Conservation (phyloP, 805 yeast genomes). For the Hanseniaspora osmophila region DNA sequence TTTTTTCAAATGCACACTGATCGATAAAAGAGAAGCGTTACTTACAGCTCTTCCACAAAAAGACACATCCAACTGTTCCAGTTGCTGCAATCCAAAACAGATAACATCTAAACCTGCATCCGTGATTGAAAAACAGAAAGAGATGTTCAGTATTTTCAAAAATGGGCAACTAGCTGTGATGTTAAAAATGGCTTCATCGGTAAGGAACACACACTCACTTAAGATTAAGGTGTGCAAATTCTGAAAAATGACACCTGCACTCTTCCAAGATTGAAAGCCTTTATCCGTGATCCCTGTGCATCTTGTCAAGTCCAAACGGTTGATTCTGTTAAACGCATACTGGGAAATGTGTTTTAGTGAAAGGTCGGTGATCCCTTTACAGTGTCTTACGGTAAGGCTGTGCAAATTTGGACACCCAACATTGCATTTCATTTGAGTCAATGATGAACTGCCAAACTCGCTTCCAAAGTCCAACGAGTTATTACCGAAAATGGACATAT, state of each 20-base stretch:
- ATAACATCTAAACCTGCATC: slow-evolving; percentile 56
- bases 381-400: slow-evolving; percentile 48
- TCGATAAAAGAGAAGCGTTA: slow-evolving; percentile 48
- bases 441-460: not conserved
- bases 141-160: slow-evolving; percentile 42
- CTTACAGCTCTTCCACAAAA: slow-evolving; percentile 74
- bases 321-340: slow-evolving; percentile 42
- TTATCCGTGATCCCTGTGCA: slow-evolving; percentile 68
- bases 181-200: slow-evolving; percentile 49
- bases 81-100: slow-evolving; percentile 47
- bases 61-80: slow-evolving; percentile 42
- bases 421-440: slow-evolving; percentile 1
- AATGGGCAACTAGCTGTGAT: slow-evolving; percentile 48
- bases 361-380: slow-evolving; percentile 60
- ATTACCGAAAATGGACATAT: not conserved
- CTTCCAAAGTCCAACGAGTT: not conserved
- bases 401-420: slow-evolving; percentile 49
- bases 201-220: slow-evolving; percentile 61
- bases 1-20: slow-evolving; percentile 38
- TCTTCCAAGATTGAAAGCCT: slow-evolving; percentile 55
- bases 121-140: slow-evolving; percentile 63
- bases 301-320: slow-evolving; percentile 47
- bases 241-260: slow-evolving; percentile 17
- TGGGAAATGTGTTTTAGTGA: slow-evolving; percentile 49
- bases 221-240: slow-evolving; percentile 37